Evolutionary conservation across 139 green algal genomes (phyloP).

Genomic region (Eudorina sp.): DNA sequence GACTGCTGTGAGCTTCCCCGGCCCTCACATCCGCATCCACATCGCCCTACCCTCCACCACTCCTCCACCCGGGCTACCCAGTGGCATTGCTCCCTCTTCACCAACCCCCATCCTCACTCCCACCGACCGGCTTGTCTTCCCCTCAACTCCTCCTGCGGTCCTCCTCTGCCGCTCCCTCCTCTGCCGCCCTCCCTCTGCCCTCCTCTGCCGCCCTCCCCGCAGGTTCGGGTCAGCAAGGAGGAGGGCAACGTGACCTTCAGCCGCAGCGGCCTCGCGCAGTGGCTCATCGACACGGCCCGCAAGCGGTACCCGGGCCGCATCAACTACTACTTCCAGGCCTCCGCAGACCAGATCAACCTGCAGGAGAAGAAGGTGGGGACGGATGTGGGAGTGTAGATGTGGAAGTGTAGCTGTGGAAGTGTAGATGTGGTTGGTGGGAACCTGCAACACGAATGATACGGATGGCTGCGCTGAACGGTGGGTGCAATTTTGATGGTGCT

Average conservation of each 20-base stretch:
- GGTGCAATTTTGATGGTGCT: no score
- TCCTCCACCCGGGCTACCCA: no score
- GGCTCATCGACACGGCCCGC: conserved; percentile 66
- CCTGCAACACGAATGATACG: no score
- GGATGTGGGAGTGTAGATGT: background rate
- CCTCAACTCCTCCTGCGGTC: no score
- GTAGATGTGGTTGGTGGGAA: no score
- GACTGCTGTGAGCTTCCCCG: no score
- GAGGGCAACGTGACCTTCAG: conserved; percentile 69
- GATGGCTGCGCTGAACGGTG: no score
- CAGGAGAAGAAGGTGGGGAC: conserved; percentile 34
- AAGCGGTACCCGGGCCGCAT: conserved; percentile 57
- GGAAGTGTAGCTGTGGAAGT: background rate
- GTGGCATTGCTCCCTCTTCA: no score
- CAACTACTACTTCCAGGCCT: conserved; percentile 63
- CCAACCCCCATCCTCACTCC: no score
- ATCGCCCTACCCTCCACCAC: no score
- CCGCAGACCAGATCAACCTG: conserved; percentile 28
- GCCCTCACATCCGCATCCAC: no score
- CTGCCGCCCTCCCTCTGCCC: background rate
- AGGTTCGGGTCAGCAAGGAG: conserved; percentile 54
- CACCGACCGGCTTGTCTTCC: no score
- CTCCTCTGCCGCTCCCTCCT: background rate
- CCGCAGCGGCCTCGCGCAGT: conserved; percentile 64
- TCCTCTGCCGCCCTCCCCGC: background rate